These are phyloP conservation scores for Pythium dissimile DNA, from an alignment of 352 stramenopile genomes.

Conservation along the genomic window DNA sequence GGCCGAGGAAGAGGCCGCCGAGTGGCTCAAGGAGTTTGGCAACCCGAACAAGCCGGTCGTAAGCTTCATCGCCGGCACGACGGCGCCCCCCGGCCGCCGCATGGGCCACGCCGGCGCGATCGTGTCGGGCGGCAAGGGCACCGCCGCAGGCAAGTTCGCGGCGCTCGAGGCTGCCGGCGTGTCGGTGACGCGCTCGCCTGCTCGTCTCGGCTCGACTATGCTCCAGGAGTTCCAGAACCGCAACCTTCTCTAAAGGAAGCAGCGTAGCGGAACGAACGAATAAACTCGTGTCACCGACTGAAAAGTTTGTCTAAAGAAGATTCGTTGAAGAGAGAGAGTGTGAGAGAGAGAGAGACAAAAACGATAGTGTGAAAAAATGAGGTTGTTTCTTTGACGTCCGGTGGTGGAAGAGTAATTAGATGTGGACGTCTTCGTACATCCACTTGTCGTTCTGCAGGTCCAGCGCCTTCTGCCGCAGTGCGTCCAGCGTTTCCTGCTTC, in stretches of 20 bases:
- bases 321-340: background rate
- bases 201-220: slow-evolving; percentile 96
- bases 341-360: background rate
- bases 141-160: slow-evolving; percentile 96
- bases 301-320: slow-evolving; percentile 24
- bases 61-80: slow-evolving; percentile 99
- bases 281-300: too few relatives aligned
- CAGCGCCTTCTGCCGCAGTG: slow-evolving; percentile 44
- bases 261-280: too few relatives aligned
- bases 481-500: slow-evolving; percentile 52
- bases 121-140: slow-evolving; percentile 98
- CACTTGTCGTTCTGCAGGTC: slow-evolving; percentile 69
- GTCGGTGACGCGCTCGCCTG: slow-evolving; percentile 95
- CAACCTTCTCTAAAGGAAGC: slow-evolving; percentile 27
- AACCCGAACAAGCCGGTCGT: slow-evolving; percentile 99
- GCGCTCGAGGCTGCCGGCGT: slow-evolving; percentile 95
- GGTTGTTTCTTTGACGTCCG: background rate
- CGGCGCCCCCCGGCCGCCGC: slow-evolving; percentile 95
- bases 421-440: slow-evolving; percentile 68
- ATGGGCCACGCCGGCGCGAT: slow-evolving; percentile 99
- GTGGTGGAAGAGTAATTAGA: slow-evolving; percentile 32
- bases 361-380: too few relatives aligned
- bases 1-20: slow-evolving; percentile 97
- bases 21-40: slow-evolving; percentile 97
- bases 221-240: slow-evolving; percentile 93